phyloP scores from a whole-genome alignment of 208 protist genomes.

The Lotmaria passim region DNA sequence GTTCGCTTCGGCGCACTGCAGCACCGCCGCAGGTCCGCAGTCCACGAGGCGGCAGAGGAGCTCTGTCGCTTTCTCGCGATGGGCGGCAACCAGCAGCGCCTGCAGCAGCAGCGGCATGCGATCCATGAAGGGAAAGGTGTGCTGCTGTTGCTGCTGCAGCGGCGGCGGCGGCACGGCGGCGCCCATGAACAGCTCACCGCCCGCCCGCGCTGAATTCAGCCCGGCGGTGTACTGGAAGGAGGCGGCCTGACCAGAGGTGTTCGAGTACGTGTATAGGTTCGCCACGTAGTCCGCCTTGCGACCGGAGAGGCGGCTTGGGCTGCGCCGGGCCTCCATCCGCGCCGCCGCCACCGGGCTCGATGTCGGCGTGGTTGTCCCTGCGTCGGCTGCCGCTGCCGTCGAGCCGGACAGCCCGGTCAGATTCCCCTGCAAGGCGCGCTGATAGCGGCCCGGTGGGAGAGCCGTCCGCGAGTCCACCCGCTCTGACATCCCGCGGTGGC shows the following conservation, averaged over 20 bases:
- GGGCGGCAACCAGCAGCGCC: constrained; percentile 68
- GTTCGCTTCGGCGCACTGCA: constrained; percentile 83
- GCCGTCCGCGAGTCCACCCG: constrained; percentile 11
- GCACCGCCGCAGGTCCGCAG: constrained; percentile 66
- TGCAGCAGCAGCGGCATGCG: constrained; percentile 83
- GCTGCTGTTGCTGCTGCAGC: constrained; percentile 9
- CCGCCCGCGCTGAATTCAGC: neutral
- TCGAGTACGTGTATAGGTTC: constrained; percentile 34
- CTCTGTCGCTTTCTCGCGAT: constrained; percentile 79
- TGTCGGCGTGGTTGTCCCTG: neutral
- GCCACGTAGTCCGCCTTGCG: constrained; percentile 38
- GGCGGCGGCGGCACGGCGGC: neutral
- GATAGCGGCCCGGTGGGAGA: constrained; percentile 11
- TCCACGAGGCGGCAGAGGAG: constrained; percentile 85
- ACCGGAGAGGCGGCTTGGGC: constrained; percentile 7
- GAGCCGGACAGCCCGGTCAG: constrained; percentile 1
- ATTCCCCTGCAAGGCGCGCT: constrained; percentile 15
- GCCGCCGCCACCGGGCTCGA: constrained; percentile 6
- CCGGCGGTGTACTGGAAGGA: constrained; percentile 37
- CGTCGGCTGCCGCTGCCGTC: neutral
- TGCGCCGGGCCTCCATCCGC: constrained; percentile 13
- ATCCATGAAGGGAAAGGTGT: constrained; percentile 69
- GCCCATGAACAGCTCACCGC: neutral
- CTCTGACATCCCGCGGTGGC: constrained; percentile 1
- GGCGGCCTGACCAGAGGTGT: constrained; percentile 20